Percentiles rank a stretch among this genome's conserved stretches.
Evolutionary conservation across 2,329 filamentous ascomycete genomes (phyloP).

Genomic region (Xylariaceae sp.): DNA sequence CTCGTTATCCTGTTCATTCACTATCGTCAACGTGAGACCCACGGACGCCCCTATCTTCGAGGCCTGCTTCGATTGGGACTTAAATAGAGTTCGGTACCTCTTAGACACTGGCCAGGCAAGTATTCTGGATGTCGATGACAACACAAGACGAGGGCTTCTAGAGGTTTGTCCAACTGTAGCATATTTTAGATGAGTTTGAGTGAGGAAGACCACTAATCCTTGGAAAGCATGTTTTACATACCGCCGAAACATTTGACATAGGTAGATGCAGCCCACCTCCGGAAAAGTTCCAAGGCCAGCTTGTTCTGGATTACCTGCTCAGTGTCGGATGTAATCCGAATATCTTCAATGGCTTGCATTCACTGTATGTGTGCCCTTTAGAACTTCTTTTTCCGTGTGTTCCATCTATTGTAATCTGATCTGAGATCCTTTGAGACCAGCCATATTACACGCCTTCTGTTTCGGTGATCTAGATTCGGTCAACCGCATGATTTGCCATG

Average conservation of each 20-base stretch:
- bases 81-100: background rate
- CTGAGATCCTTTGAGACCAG: no score
- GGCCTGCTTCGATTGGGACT: background rate
- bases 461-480: background rate
- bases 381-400: no score
- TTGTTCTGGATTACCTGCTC: background rate
- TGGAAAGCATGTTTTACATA: background rate
- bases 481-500: background rate
- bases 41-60: background rate
- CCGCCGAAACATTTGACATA: background rate
- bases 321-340: background rate
- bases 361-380: background rate
- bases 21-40: background rate
- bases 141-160: background rate
- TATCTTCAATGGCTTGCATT: background rate
- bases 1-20: background rate
- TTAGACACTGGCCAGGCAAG: background rate
- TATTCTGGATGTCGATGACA: background rate
- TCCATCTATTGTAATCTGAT: no score
- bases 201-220: no score
- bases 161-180: background rate
- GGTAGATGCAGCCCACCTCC: background rate
- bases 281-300: background rate
- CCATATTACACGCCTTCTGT: background rate
- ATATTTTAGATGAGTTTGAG: background rate